These are phyloP conservation scores for Eimeria zaria DNA, from an alignment of 169 alveolate genomes.

Conservation along the genomic window DNA sequence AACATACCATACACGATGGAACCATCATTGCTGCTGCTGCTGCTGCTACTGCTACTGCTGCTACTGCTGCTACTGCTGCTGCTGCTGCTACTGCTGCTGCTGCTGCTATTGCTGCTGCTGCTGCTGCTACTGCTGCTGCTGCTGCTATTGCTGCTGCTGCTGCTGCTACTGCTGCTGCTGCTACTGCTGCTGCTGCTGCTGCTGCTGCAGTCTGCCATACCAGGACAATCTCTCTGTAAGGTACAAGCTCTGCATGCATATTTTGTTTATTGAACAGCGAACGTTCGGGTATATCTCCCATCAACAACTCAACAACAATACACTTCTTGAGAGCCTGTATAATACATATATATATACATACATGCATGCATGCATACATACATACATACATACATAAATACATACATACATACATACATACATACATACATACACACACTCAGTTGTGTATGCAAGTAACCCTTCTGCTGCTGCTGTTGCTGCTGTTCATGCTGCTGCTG, in stretches of 20 bases:
- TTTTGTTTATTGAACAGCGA: slow-evolving; percentile 93
- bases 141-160: neutral
- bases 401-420: too few relatives aligned
- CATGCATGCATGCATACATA: too few relatives aligned
- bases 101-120: neutral
- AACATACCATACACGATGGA: neutral
- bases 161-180: neutral
- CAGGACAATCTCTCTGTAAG: slow-evolving; percentile 95
- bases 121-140: neutral
- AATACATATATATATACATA: too few relatives aligned
- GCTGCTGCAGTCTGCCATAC: slow-evolving; percentile 38
- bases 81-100: too few relatives aligned
- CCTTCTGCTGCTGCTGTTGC: neutral
- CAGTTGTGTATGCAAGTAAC: too few relatives aligned
- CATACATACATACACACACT: too few relatives aligned
- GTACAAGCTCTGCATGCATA: slow-evolving; percentile 92
- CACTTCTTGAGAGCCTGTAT: slow-evolving; percentile 94
- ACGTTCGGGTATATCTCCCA: slow-evolving; percentile 99
- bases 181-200: too few relatives aligned
- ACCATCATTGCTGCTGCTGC: neutral
- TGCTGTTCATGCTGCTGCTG: neutral
- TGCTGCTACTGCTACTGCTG: neutral
- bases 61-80: neutral
- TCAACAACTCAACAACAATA: slow-evolving; percentile 96
- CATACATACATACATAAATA: neutral